Conservation (phyloP, 1,284 basidiomycete species). For the Termitomyces sp. region DNA sequence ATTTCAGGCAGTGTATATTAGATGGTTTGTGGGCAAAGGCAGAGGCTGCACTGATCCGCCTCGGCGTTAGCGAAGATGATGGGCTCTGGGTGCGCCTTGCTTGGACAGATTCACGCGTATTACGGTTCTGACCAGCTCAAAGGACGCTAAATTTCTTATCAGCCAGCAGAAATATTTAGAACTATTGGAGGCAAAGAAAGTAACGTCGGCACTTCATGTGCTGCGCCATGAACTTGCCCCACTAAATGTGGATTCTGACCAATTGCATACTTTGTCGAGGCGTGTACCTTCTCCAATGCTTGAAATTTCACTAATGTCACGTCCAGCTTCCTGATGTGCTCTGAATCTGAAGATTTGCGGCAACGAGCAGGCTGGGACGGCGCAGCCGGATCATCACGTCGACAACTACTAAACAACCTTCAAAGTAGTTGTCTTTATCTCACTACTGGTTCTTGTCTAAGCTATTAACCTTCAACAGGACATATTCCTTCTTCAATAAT, state of each 20-base stretch:
- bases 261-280: constrained; percentile 84
- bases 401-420: constrained; percentile 69
- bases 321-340: constrained; percentile 83
- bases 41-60: constrained; percentile 61
- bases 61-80: constrained; percentile 66
- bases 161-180: constrained; percentile 96
- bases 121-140: constrained; percentile 15
- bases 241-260: constrained; percentile 69
- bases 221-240: constrained; percentile 86
- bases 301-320: neutral
- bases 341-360: constrained; percentile 78
- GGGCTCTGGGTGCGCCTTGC: constrained; percentile 48
- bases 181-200: constrained; percentile 80
- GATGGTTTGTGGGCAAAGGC: constrained; percentile 84
- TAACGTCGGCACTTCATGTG: constrained; percentile 80
- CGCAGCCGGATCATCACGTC: constrained; percentile 73
- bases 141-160: constrained; percentile 86
- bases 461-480: constrained; percentile 44
- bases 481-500: constrained; percentile 88
- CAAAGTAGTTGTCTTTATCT: constrained; percentile 58
- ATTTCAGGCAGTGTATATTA: constrained; percentile 81
- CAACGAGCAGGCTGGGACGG: constrained; percentile 89
- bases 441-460: neutral
- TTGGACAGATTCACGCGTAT: constrained; percentile 21
- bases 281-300: constrained; percentile 26